Percentiles rank a stretch among this genome's conserved stretches.
Conservation (phyloP, 2,329 filamentous ascomycete species). For the Talaromyces islandicus region DNA sequence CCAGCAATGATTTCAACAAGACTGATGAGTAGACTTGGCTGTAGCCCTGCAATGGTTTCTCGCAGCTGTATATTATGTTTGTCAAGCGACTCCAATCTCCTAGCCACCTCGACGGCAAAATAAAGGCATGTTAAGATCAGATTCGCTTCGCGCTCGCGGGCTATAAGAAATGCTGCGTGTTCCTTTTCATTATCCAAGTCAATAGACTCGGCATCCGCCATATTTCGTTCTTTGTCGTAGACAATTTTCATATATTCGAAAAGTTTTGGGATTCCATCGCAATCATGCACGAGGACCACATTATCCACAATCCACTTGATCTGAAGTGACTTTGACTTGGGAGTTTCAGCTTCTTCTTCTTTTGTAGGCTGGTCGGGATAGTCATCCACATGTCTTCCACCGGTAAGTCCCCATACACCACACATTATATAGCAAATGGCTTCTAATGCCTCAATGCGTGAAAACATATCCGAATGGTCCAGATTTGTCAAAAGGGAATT, state of each 20-base stretch:
- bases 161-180: conserved; percentile 28
- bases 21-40: conserved; percentile 64
- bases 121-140: conserved; percentile 39
- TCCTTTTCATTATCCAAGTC: conserved; percentile 25
- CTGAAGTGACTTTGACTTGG: conserved; percentile 43
- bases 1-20: conserved; percentile 64
- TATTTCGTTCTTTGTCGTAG: conserved; percentile 30
- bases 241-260: conserved; percentile 31
- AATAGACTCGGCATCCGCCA: conserved; percentile 8
- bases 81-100: conserved; percentile 27
- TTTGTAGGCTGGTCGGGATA: conserved; percentile 26
- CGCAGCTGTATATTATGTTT: conserved; percentile 18
- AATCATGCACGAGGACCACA: conserved; percentile 31
- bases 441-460: conserved; percentile 42
- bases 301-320: conserved; percentile 43
- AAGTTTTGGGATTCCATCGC: conserved; percentile 29
- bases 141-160: conserved; percentile 36
- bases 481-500: conserved; percentile 30
- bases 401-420: conserved; percentile 65
- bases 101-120: conserved; percentile 35
- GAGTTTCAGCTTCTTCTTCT: conserved; percentile 34
- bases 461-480: conserved; percentile 31
- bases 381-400: conserved; percentile 38
- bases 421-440: conserved; percentile 52
- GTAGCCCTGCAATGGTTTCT: conserved; percentile 41